phyloP scores from a whole-genome alignment of 169 alveolate genomes.

The Eimeria zaria region DNA sequence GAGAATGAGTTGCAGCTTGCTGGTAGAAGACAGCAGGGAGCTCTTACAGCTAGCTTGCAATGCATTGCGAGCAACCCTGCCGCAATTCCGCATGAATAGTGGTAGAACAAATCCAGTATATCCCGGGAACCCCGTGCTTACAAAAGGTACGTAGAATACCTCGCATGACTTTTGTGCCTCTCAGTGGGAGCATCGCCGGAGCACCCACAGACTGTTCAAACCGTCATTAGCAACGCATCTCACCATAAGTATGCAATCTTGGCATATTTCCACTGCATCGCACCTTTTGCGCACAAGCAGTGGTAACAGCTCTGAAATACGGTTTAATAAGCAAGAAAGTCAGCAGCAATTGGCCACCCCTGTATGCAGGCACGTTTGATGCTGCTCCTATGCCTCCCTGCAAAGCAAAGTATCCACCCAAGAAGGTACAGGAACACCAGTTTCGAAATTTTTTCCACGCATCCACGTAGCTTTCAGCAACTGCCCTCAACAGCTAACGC shows the following conservation, averaged over 20 bases:
- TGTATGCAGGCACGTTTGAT: too few species aligned
- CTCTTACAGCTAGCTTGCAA: background rate
- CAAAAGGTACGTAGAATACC: background rate
- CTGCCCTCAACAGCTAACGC: background rate
- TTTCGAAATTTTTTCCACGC: too few species aligned
- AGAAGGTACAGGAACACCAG: too few species aligned
- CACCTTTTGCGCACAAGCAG: background rate
- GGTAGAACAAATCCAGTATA: background rate
- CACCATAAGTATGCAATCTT: background rate
- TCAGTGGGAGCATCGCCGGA: background rate
- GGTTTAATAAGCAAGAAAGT: background rate
- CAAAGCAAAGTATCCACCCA: too few species aligned
- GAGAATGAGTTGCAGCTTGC: background rate
- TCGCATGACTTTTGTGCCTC: background rate
- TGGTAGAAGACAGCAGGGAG: background rate
- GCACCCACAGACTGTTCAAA: background rate
- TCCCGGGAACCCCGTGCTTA: background rate
- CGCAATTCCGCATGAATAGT: background rate
- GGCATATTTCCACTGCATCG: background rate
- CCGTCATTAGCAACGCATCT: background rate
- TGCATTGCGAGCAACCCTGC: background rate
- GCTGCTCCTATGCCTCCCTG: too few species aligned
- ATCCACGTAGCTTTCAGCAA: background rate
- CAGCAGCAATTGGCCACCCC: background rate
- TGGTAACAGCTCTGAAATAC: background rate